phyloP scores from a whole-genome alignment of 371 early-diverging fungal species.

The Mucor saturninus region DNA sequence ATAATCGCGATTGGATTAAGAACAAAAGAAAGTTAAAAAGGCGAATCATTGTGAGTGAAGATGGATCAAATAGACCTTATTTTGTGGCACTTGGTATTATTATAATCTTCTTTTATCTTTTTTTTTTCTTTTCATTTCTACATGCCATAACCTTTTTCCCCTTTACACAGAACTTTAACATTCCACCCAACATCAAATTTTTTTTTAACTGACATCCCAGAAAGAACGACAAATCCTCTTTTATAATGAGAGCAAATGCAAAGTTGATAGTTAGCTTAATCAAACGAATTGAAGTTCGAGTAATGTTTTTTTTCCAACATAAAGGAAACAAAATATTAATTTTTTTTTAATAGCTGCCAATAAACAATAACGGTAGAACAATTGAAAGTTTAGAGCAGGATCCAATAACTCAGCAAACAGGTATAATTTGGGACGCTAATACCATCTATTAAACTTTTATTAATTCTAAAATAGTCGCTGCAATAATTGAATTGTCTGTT shows the following conservation, averaged over 20 bases:
- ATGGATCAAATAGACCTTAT: constrained; percentile 1
- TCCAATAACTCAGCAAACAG: constrained; percentile 69
- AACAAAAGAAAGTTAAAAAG: constrained; percentile 7
- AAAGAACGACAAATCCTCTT: constrained; percentile 1
- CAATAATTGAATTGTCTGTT: constrained; percentile 64
- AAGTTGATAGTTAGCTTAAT: constrained; percentile 57
- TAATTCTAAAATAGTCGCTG: constrained; percentile 40
- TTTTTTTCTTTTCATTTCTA: background rate
- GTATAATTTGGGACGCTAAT: constrained; percentile 16
- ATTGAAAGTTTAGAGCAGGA: constrained; percentile 67
- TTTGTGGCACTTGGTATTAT: background rate
- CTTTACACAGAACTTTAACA: constrained; percentile 1
- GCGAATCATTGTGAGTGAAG: constrained; percentile 1
- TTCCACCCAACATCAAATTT: background rate
- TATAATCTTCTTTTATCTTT: background rate
- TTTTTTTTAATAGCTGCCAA: constrained; percentile 55
- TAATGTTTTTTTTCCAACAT: constrained; percentile 14
- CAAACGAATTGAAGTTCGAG: constrained; percentile 57
- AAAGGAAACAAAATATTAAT: background rate
- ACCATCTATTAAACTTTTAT: background rate
- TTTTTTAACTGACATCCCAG: background rate
- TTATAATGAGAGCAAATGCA: constrained; percentile 49
- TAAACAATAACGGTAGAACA: constrained; percentile 55
- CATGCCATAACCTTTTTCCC: constrained; percentile 2
- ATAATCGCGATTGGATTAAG: background rate